Evolutionary conservation across 2,329 filamentous ascomycete species (phyloP).

Genomic region (Fusarium succisae): DNA sequence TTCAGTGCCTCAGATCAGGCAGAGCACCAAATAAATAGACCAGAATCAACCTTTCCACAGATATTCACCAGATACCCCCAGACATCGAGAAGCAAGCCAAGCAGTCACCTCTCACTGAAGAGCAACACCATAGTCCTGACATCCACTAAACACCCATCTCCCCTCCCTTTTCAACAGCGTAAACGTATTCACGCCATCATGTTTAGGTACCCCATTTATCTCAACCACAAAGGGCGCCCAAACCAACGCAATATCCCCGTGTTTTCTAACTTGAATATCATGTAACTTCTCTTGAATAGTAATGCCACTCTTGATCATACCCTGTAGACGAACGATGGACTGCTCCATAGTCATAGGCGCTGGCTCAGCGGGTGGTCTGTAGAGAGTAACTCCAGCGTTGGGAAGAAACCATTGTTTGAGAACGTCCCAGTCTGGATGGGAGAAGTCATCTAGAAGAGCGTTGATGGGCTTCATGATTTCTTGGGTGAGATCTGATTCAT

Average conservation of each 20-base stretch:
- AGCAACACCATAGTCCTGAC: constrained; percentile 3
- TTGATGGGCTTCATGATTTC: constrained; percentile 13
- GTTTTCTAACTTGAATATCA: neutral
- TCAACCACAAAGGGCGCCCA: constrained; percentile 25
- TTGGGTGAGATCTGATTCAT: neutral
- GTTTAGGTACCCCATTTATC: neutral
- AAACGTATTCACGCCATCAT: constrained; percentile 5
- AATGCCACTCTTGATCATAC: constrained; percentile 3
- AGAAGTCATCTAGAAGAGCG: constrained; percentile 16
- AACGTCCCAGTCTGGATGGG: constrained; percentile 1
- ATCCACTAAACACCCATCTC: constrained; percentile 10
- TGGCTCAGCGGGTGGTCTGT: neutral
- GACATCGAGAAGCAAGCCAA: neutral
- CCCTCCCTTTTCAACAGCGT: neutral
- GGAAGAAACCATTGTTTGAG: constrained; percentile 17
- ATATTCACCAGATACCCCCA: neutral
- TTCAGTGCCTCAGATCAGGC: neutral
- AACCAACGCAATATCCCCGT: constrained; percentile 8
- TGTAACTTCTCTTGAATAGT: constrained; percentile 4
- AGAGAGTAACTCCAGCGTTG: neutral
- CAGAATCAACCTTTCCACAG: neutral
- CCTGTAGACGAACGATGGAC: constrained; percentile 7
- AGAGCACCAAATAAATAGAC: neutral
- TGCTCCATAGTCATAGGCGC: constrained; percentile 17
- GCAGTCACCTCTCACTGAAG: neutral